phyloP scores from a whole-genome alignment of 2,329 filamentous ascomycete genomes.

The Cadophora sp. region DNA sequence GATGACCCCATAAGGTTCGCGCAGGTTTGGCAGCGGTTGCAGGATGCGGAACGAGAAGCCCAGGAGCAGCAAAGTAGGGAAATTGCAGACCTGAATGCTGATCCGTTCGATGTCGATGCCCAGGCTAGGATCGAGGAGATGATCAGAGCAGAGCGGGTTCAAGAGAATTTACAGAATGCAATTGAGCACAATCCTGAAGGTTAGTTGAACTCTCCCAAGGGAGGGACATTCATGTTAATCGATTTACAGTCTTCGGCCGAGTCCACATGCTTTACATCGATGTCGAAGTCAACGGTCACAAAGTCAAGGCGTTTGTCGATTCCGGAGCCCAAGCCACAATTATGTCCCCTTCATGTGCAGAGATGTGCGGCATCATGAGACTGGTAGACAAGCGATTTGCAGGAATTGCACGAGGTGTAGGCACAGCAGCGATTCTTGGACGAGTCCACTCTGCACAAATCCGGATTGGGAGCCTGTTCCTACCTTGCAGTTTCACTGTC shows the following conservation, averaged over 20 bases:
- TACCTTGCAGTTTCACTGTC: conserved; percentile 96
- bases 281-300: conserved; percentile 91
- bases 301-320: conserved; percentile 95
- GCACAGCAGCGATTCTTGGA: conserved; percentile 92
- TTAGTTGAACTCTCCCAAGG: conserved; percentile 51
- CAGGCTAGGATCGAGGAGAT: conserved; percentile 95
- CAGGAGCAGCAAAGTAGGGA: conserved; percentile 81
- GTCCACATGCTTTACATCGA: conserved; percentile 97
- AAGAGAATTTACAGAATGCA: conserved; percentile 94
- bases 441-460: conserved; percentile 96
- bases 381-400: conserved; percentile 92
- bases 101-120: conserved; percentile 92
- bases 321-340: conserved; percentile 98
- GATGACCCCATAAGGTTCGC: conserved; percentile 80
- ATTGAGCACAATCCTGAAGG: conserved; percentile 98
- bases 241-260: conserved; percentile 79
- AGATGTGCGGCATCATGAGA: conserved; percentile 93
- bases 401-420: conserved; percentile 90
- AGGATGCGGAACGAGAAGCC: conserved; percentile 73
- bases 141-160: conserved; percentile 91
- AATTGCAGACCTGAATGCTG: conserved; percentile 85
- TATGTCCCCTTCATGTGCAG: conserved; percentile 94
- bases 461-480: conserved; percentile 84
- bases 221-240: neutral
- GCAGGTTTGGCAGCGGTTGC: conserved; percentile 71